Evolutionary conservation across 345 rosid species (phyloP).

Genomic region (Sapria himalayana): DNA sequence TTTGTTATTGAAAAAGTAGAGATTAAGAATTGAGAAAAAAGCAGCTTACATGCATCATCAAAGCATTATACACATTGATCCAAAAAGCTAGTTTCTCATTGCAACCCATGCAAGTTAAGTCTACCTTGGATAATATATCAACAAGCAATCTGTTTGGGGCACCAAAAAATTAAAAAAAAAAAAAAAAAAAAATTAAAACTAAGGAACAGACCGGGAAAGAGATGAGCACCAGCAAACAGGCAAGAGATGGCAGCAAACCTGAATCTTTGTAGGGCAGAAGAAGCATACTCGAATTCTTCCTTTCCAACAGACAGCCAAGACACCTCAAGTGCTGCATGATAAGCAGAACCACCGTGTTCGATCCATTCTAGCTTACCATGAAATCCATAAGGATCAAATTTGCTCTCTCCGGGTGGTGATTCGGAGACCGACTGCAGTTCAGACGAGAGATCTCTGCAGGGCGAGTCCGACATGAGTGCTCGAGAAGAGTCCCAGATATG

Average conservation of each 20-base stretch:
- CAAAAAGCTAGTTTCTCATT: constrained; percentile 88
- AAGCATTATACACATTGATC: constrained; percentile 86
- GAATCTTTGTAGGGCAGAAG: constrained; percentile 69
- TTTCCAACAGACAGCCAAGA: constrained; percentile 97
- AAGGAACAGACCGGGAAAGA: not conserved
- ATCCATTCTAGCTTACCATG: constrained; percentile 80
- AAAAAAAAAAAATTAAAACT: not conserved
- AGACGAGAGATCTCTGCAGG: constrained; percentile 54
- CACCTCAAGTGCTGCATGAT: constrained; percentile 49
- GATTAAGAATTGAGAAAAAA: constrained; percentile 1
- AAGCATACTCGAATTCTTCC: constrained; percentile 82
- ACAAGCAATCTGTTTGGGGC: constrained; percentile 45
- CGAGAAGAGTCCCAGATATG: constrained; percentile 66
- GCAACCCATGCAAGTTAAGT: constrained; percentile 48
- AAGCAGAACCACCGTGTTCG: constrained; percentile 43
- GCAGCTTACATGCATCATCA: constrained; percentile 78
- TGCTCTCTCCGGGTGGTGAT: constrained; percentile 34
- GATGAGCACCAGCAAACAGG: constrained; percentile 1
- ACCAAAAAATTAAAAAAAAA: constrained; percentile 4
- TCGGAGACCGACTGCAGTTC: constrained; percentile 29
- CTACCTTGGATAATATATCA: constrained; percentile 66
- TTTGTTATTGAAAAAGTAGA: too few relatives aligned
- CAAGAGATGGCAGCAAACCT: constrained; percentile 35
- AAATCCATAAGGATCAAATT: constrained; percentile 61
- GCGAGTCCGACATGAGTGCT: constrained; percentile 50